Conservation (phyloP, 371 early-diverging fungal species). For the Choanephora cucurbitarum region DNA sequence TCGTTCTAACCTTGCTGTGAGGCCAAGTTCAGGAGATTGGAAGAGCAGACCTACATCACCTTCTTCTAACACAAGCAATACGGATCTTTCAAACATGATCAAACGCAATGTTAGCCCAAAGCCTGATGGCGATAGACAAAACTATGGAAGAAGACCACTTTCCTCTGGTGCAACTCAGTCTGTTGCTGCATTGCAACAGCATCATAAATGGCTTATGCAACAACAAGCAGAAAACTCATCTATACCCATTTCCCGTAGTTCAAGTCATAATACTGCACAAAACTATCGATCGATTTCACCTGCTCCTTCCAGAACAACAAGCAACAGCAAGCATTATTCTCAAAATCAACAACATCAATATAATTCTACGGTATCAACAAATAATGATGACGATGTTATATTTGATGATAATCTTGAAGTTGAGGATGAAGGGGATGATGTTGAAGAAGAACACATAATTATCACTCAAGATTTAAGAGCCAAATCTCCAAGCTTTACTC, state of each 20-base stretch:
- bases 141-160: slow-evolving; percentile 8
- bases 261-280: slow-evolving; percentile 4
- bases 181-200: slow-evolving; percentile 45
- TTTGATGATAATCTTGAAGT: slow-evolving; percentile 10
- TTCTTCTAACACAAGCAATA: background rate
- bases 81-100: background rate
- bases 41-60: background rate
- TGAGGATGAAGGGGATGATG: slow-evolving; percentile 18
- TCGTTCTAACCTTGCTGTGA: background rate
- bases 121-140: background rate
- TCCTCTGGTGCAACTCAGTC: slow-evolving; percentile 29
- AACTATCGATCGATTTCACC: slow-evolving; percentile 15
- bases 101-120: background rate
- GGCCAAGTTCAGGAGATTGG: background rate
- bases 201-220: slow-evolving; percentile 41
- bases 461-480: slow-evolving; percentile 19
- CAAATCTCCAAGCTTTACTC: slow-evolving; percentile 22
- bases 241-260: background rate
- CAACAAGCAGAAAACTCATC: slow-evolving; percentile 22
- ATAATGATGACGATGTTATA: slow-evolving; percentile 7
- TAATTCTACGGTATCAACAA: background rate
- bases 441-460: slow-evolving; percentile 14
- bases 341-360: slow-evolving; percentile 1
- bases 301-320: slow-evolving; percentile 1
- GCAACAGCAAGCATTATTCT: background rate